Evolutionary conservation across 148 eudicot genomes (phyloP), one percentile per base, ranked within the genome.

Genomic region (Gaultheria prostrata): DNA sequence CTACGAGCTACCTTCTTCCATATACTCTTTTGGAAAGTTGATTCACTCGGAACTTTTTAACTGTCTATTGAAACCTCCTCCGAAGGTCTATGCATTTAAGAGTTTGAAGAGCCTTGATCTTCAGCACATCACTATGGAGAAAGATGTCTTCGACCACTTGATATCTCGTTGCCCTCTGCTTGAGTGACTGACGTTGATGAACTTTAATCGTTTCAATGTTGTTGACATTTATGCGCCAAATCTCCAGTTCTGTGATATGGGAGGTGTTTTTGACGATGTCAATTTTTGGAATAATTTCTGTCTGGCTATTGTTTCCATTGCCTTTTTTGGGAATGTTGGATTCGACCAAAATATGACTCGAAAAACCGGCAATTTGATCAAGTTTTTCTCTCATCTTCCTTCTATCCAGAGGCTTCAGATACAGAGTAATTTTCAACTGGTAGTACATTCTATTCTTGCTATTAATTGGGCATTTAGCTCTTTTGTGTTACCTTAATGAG

Each of bases 101-200:
- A 86, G 84, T 82, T 90, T 94, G 86, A 93, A 90, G 85, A 93
- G 92, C 87, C 95, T 94, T 83, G 95, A 94, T 89, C 95, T 94
- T 85, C 98, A 93, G 90, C 98, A 94, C 81, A 89, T 94, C 63
- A 94, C 94, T 76, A 85, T 93, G 93, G 91, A 92, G 28, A 94
- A 93, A 90, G 83, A 82, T 84, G 93, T 87, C n/a, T 94, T 94
- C 82, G 95, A 94, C 82, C 21, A 87, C 50, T 70, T 94, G 86
- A 89, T 94, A 76, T 78, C 84, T 57, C 87, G 78, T 33, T 94
- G 95, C 82, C 92, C 92, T 50, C 79, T 92, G 83, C 93, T 94
- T 12, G 98, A 94, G 88, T 82, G 98, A 59, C 86, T 94, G 77
- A 94, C 95, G 35, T 88, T 94, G 86, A 94, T 94, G 98, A 93